Percentiles rank a stretch among this genome's conserved stretches.
These are phyloP conservation scores for Marasmius sp. DNA, from an alignment of 1,284 basidiomycete species.

Conservation along the genomic window DNA sequence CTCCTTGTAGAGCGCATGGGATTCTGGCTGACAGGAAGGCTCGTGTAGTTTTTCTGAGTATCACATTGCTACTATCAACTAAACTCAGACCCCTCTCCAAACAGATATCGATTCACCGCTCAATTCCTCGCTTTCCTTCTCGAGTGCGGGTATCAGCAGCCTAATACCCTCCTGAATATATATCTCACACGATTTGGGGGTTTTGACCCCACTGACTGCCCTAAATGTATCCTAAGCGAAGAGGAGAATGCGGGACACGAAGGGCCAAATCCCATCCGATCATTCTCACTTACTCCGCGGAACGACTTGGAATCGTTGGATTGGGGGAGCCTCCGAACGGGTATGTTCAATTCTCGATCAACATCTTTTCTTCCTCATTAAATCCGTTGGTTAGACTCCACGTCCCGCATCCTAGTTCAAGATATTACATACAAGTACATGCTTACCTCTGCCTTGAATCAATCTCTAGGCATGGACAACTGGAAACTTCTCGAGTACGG, in stretches of 20 bases:
- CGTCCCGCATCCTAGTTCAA: background rate
- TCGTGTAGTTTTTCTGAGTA: background rate
- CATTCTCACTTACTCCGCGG: background rate
- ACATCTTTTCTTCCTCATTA: no score
- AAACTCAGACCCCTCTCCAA: no score
- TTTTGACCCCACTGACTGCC: background rate
- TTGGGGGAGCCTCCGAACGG: background rate
- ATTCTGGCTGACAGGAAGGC: background rate
- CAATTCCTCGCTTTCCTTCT: slow-evolving; percentile 3
- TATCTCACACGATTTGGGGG: background rate
- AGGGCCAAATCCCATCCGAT: background rate
- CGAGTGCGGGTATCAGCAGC: background rate
- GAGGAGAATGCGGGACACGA: background rate
- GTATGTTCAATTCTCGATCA: no score
- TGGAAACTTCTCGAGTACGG: background rate
- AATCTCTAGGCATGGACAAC: background rate
- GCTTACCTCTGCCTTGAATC: background rate
- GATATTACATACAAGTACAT: background rate
- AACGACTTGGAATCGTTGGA: background rate
- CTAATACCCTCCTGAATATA: background rate
- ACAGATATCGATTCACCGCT: slow-evolving; percentile 8
- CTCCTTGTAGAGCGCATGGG: background rate
- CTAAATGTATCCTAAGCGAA: background rate
- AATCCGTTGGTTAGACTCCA: background rate
- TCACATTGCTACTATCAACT: no score